phyloP scores from a whole-genome alignment of 2,329 filamentous ascomycete species.

The Xylariaceae sp. region DNA sequence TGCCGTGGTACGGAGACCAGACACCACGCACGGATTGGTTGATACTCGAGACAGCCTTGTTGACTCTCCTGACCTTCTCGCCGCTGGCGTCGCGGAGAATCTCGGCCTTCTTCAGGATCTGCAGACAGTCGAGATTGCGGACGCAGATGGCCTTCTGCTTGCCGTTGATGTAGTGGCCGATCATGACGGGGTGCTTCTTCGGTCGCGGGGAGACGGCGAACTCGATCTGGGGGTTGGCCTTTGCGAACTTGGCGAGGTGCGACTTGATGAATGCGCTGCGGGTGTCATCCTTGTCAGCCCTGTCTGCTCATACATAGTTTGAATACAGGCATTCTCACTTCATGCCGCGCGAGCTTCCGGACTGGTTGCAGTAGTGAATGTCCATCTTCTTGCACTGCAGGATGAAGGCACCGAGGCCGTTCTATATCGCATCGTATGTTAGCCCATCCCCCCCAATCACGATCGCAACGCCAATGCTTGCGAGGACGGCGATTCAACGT shows the following conservation, averaged over 20 bases:
- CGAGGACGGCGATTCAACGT: conserved; percentile 20
- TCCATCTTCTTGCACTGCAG: conserved; percentile 94
- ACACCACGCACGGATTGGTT: conserved; percentile 63
- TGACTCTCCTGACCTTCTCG: conserved; percentile 61
- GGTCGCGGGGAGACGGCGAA: conserved; percentile 87
- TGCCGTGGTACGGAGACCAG: conserved; percentile 66
- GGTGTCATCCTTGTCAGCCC: conserved; percentile 24
- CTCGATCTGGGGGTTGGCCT: conserved; percentile 79
- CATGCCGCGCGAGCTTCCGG: conserved; percentile 90
- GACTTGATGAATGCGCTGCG: conserved; percentile 73
- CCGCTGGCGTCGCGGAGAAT: conserved; percentile 69
- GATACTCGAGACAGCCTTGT: conserved; percentile 59
- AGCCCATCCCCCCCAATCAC: background rate
- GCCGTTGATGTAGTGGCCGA: conserved; percentile 90
- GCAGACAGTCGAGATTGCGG: conserved; percentile 72
- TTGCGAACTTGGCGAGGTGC: conserved; percentile 70
- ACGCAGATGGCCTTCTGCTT: conserved; percentile 81
- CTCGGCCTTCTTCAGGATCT: conserved; percentile 75
- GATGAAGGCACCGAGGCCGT: conserved; percentile 94
- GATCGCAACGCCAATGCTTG: background rate
- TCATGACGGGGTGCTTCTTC: conserved; percentile 81
- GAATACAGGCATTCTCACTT: conserved; percentile 51
- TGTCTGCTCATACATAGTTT: background rate
- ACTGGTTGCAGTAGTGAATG: conserved; percentile 96
- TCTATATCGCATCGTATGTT: conserved; percentile 47